Conservation (phyloP, 2,329 filamentous ascomycete species). For the Colletotrichum sp. region DNA sequence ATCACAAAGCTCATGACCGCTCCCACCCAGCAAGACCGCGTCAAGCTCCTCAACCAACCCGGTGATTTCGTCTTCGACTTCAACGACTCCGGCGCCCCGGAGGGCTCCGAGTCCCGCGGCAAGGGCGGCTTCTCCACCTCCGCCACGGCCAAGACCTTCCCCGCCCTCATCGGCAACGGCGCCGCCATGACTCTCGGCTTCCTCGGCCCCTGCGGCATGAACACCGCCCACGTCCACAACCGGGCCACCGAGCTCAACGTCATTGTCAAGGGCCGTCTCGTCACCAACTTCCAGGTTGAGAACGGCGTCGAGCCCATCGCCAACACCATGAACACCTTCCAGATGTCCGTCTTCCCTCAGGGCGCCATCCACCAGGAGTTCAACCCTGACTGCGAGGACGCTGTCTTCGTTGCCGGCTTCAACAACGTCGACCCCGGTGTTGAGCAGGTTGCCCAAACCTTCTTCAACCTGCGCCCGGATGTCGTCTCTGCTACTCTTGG, state of each 20-base stretch:
- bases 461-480: constrained; percentile 46
- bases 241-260: constrained; percentile 54
- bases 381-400: constrained; percentile 54
- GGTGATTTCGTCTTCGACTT: constrained; percentile 50
- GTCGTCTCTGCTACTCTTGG: constrained; percentile 46
- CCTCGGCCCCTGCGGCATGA: constrained; percentile 55
- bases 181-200: constrained; percentile 53
- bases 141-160: constrained; percentile 53
- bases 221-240: constrained; percentile 54
- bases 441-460: constrained; percentile 50
- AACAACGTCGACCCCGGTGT: constrained; percentile 50
- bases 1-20: constrained; percentile 47
- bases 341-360: constrained; percentile 55
- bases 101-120: constrained; percentile 26
- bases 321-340: constrained; percentile 38
- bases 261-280: constrained; percentile 47
- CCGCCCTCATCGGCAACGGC: constrained; percentile 53
- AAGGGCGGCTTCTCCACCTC: constrained; percentile 42
- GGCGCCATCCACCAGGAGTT: constrained; percentile 56
- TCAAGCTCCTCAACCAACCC: constrained; percentile 35
- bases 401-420: constrained; percentile 55
- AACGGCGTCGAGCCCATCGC: constrained; percentile 43
- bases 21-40: constrained; percentile 33
- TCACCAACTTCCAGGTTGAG: constrained; percentile 49
- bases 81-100: constrained; percentile 26